Evolutionary conservation across 345 rosid genomes (phyloP).

Genomic region (Lagerstroemia speciosa): DNA sequence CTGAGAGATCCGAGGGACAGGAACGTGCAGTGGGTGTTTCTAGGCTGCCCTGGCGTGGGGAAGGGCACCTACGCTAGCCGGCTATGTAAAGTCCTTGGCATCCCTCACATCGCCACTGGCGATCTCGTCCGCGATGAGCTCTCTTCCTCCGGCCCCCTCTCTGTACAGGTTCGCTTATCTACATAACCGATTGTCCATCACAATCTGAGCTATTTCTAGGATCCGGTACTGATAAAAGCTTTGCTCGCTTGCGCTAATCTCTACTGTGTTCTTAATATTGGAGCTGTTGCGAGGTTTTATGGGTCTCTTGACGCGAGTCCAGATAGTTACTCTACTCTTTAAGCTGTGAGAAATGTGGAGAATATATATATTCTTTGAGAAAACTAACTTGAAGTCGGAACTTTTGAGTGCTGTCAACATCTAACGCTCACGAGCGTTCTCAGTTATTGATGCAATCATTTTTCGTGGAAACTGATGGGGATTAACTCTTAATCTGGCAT

Average conservation of each 20-base stretch:
- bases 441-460: no score
- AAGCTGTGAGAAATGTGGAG: background rate
- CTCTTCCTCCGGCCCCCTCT: conserved; percentile 60
- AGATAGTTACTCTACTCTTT: background rate
- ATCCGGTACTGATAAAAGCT: background rate
- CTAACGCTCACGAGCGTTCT: no score
- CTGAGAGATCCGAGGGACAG: conserved; percentile 41
- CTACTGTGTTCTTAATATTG: background rate
- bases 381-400: background rate
- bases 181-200: background rate
- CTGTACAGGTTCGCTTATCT: conserved; percentile 39
- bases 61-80: conserved; percentile 92
- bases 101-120: conserved; percentile 94
- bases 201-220: background rate
- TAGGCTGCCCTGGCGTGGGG: conserved; percentile 93
- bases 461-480: no score
- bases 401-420: background rate
- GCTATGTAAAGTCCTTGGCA: conserved; percentile 61
- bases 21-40: conserved; percentile 87
- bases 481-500: no score
- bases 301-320: background rate
- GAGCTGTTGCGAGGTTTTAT: background rate
- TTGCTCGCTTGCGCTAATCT: background rate
- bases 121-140: conserved; percentile 93
- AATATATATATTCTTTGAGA: background rate